Base-by-base conservation (phyloP, 768 basidiomycete species). In the Mrakia gelida region DNA sequence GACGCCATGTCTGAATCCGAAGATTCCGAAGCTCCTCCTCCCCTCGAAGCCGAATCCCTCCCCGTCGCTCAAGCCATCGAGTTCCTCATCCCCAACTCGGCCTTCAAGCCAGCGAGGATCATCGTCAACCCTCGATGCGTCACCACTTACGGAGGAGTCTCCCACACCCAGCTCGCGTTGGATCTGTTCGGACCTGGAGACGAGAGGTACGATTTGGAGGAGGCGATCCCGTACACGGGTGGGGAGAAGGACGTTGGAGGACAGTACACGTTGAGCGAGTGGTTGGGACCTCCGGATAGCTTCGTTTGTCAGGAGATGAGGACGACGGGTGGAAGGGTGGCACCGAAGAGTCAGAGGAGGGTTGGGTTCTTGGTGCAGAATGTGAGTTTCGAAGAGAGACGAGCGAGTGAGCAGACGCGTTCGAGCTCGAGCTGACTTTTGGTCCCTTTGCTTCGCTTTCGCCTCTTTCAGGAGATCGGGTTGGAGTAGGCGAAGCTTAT, bases 121-220 rank as follows among this genome's bases (percentile, higher is more conserved):
- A 84, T 99, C 80, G 91, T 99, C 76, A 98, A 98, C 82, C 96
- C 96, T 7, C 89, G 95, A 23, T 98, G 95, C 84, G 92, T 96
- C 73, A 98, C 96, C 52, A 98, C 96, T 30, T 99, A 99, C 83
- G 96, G 96, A 0, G 97, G 96, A 5, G 96, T 98, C 6, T 93
- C 91, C 80, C 96, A 99, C 84, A 94, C 95, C 30, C 93, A 94
- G 84, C 88, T 99, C 52, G 95, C 96, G n/a, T 84, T 93, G 65
- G 95, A 98, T 84, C 85, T 99, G 81, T 98, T 98, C 81, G 96
- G 95, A 0, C 74, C 79, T 3, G 85, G 87, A 15, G 88, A 89
- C 59, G 88, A 89, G n/a, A 90, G 90, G 32, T 90, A 92, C 70
- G 87, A 86, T 61, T 84, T 86, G 62, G 82, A 75, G 52, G 59